Conservation (phyloP, 1,284 basidiomycete genomes). For the Naganishia liquefaciens region DNA sequence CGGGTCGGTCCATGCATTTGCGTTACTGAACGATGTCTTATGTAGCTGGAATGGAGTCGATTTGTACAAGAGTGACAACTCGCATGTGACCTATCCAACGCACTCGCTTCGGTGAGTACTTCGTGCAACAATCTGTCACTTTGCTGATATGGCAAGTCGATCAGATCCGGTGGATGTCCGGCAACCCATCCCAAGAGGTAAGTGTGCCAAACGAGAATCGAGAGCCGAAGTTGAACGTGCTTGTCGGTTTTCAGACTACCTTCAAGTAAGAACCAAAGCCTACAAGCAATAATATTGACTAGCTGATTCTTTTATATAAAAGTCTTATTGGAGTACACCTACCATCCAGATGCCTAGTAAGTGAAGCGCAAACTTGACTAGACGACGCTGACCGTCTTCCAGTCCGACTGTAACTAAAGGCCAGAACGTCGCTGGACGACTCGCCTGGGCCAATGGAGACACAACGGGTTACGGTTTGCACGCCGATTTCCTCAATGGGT, state of each 20-base stretch:
- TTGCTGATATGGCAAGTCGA: neutral
- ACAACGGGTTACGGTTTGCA: slow-evolving; percentile 46
- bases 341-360: slow-evolving; percentile 23
- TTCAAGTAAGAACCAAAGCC: slow-evolving; percentile 23
- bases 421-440: slow-evolving; percentile 39
- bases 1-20: too few species aligned
- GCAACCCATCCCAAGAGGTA: slow-evolving; percentile 40
- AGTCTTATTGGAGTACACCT: slow-evolving; percentile 45
- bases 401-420: slow-evolving; percentile 12
- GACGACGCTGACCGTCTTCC: neutral
- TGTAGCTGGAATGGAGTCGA: slow-evolving; percentile 55
- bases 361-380: too few species aligned
- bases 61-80: slow-evolving; percentile 40
- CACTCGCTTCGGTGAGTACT: slow-evolving; percentile 23
- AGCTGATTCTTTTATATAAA: neutral
- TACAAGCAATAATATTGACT: too few species aligned
- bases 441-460: slow-evolving; percentile 49
- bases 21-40: too few species aligned
- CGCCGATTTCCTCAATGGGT: slow-evolving; percentile 42
- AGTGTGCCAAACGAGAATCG: slow-evolving; percentile 31
- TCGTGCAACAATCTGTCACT: slow-evolving; percentile 37
- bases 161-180: slow-evolving; percentile 21
- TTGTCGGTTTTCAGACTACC: slow-evolving; percentile 44
- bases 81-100: slow-evolving; percentile 41
- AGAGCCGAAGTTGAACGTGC: neutral